Evolutionary conservation across 2,329 filamentous ascomycete species (phyloP).

Genomic region (Penicillium brevicompactum): DNA sequence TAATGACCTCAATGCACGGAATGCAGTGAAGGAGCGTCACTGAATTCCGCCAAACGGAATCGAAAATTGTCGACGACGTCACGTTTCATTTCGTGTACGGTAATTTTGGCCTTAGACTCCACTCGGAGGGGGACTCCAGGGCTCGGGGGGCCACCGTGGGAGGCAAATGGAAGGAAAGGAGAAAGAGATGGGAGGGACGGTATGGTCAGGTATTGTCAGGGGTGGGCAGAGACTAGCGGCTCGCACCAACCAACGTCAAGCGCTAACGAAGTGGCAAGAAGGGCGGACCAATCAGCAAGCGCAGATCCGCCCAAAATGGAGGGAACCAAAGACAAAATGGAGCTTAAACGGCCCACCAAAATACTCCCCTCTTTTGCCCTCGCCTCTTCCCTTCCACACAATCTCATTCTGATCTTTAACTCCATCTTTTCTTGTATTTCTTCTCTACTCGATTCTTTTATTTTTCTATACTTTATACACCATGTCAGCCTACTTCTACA

Average conservation of each 20-base stretch:
- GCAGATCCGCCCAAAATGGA: background rate
- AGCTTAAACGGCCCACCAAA: slow-evolving; percentile 16
- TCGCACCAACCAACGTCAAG: background rate
- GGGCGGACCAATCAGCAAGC: background rate
- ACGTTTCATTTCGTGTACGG: slow-evolving; percentile 10
- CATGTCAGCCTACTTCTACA: slow-evolving; percentile 53
- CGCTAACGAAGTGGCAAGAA: background rate
- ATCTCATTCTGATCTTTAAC: slow-evolving; percentile 12
- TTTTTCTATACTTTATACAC: slow-evolving; percentile 21
- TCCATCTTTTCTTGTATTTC: slow-evolving; percentile 24
- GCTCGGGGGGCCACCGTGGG: too few species aligned
- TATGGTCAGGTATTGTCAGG: background rate
- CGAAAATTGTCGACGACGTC: slow-evolving; percentile 22
- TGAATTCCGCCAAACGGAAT: slow-evolving; percentile 2
- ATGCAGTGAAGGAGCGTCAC: background rate
- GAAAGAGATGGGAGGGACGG: background rate
- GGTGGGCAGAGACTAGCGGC: slow-evolving; percentile 3
- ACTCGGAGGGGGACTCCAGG: too few species aligned
- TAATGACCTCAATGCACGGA: too few species aligned
- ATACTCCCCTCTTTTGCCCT: slow-evolving; percentile 35
- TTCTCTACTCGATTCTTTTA: slow-evolving; percentile 25
- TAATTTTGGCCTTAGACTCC: background rate
- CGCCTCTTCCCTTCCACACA: slow-evolving; percentile 25
- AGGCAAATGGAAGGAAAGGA: too few species aligned
- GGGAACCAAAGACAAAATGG: background rate